Conservation (phyloP, 2,329 filamentous ascomycete species). For the Knoxdaviesia proteae region DNA sequence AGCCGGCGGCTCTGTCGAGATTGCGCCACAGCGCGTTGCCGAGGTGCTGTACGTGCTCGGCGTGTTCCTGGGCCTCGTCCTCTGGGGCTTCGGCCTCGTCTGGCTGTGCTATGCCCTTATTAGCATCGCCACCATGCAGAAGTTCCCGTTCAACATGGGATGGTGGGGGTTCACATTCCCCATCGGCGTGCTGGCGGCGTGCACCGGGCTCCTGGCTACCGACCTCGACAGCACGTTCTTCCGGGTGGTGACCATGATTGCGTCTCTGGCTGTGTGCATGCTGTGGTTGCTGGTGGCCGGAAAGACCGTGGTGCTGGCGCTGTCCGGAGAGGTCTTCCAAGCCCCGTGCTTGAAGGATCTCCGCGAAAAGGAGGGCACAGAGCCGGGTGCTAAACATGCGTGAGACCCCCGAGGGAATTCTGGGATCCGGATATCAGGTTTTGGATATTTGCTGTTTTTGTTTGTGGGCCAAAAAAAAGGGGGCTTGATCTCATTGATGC, state of each 20-base stretch:
- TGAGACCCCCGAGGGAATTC: too few relatives aligned
- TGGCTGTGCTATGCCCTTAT: slow-evolving; percentile 22
- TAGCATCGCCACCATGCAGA: slow-evolving; percentile 17
- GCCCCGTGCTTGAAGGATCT: slow-evolving; percentile 18
- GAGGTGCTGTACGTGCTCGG: slow-evolving; percentile 38
- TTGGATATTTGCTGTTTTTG: too few relatives aligned
- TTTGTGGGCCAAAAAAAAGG: too few relatives aligned
- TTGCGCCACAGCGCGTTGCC: slow-evolving; percentile 12
- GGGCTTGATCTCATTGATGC: too few relatives aligned
- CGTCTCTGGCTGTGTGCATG: slow-evolving; percentile 18
- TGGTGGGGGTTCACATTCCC: slow-evolving; percentile 28
- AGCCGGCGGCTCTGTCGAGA: slow-evolving; percentile 7
- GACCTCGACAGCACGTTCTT: slow-evolving; percentile 23
- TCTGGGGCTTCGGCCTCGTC: slow-evolving; percentile 23
- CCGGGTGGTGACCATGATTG: slow-evolving; percentile 17
- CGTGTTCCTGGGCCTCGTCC: slow-evolving; percentile 19
- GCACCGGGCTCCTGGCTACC: slow-evolving; percentile 16
- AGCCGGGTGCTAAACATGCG: too few relatives aligned
- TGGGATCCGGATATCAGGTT: too few relatives aligned
- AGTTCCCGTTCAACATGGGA: slow-evolving; percentile 23
- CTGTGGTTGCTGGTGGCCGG: slow-evolving; percentile 21
- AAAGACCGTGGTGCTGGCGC: slow-evolving; percentile 16
- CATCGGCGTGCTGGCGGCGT: slow-evolving; percentile 21
- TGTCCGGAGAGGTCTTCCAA: slow-evolving; percentile 21
- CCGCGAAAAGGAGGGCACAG: slow-evolving; percentile 10